Conservation (phyloP, 805 yeast genomes). For the Candida maris region DNA sequence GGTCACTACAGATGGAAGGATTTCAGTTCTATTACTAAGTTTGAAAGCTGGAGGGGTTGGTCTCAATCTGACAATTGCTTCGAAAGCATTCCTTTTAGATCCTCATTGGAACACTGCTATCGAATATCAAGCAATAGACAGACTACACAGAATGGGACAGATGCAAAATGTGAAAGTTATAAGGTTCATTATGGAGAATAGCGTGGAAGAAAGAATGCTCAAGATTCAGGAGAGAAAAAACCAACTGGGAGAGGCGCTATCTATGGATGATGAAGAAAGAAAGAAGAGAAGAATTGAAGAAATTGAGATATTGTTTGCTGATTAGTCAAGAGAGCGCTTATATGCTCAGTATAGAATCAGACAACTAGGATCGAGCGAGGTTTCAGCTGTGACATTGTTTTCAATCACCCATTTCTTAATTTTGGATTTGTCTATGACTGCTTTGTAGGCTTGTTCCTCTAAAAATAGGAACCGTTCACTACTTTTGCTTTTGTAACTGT, state of each 20-base stretch:
- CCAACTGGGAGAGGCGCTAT: conserved; percentile 76
- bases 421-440: conserved; percentile 22
- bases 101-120: conserved; percentile 97
- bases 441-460: conserved; percentile 22
- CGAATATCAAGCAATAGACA: conserved; percentile 87
- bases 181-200: conserved; percentile 75
- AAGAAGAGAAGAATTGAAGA: conserved; percentile 68
- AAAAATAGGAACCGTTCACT: conserved; percentile 19
- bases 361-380: conserved; percentile 17
- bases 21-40: conserved; percentile 58
- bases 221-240: conserved; percentile 81
- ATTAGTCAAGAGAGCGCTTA: conserved; percentile 10
- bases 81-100: conserved; percentile 84
- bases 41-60: conserved; percentile 96
- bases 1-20: conserved; percentile 23
- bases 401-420: conserved; percentile 29
- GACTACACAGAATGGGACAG: conserved; percentile 92
- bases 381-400: conserved; percentile 18
- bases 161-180: conserved; percentile 63
- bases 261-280: conserved; percentile 71
- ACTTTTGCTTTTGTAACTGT: conserved; percentile 14
- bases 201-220: conserved; percentile 87
- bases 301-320: conserved; percentile 62
- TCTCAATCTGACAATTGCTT: conserved; percentile 78
- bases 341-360: conserved; percentile 24